These are phyloP conservation scores for Porcisia hertigi DNA, from an alignment of 208 protist genomes.

Conservation along the genomic window DNA sequence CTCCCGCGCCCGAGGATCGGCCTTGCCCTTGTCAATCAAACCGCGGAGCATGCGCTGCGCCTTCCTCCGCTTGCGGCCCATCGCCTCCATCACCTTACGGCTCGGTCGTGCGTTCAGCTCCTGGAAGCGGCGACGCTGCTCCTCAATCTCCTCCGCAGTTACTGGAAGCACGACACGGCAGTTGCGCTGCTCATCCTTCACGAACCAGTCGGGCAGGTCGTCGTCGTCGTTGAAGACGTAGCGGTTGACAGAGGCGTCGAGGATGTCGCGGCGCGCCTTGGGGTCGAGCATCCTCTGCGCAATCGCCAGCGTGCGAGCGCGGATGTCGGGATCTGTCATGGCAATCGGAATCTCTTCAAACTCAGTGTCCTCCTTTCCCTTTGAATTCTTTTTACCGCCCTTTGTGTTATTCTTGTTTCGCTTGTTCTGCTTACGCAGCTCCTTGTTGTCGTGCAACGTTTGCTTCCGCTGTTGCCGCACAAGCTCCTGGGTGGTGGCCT, in stretches of 20 bases:
- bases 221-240: conserved; percentile 91
- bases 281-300: conserved; percentile 87
- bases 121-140: conserved; percentile 87
- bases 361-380: conserved; percentile 60
- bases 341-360: conserved; percentile 90
- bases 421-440: conserved; percentile 67
- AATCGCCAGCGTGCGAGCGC: conserved; percentile 87
- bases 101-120: conserved; percentile 96
- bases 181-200: conserved; percentile 92
- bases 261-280: conserved; percentile 82
- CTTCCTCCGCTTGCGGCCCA: conserved; percentile 94
- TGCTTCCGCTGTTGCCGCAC: conserved; percentile 86
- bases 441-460: conserved; percentile 76
- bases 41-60: conserved; percentile 82
- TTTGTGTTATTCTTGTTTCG: conserved; percentile 59
- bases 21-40: conserved; percentile 89
- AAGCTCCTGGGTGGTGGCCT: conserved; percentile 82
- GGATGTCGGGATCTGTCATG: conserved; percentile 82
- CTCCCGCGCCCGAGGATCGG: conserved; percentile 82
- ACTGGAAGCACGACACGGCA: conserved; percentile 84
- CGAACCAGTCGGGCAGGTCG: conserved; percentile 91
- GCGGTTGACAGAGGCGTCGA: conserved; percentile 87
- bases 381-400: conserved; percentile 44
- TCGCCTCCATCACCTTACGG: conserved; percentile 97
- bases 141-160: conserved; percentile 91